phyloP scores from a whole-genome alignment of 768 basidiomycete genomes.

The Leucocoprinus sp. region DNA sequence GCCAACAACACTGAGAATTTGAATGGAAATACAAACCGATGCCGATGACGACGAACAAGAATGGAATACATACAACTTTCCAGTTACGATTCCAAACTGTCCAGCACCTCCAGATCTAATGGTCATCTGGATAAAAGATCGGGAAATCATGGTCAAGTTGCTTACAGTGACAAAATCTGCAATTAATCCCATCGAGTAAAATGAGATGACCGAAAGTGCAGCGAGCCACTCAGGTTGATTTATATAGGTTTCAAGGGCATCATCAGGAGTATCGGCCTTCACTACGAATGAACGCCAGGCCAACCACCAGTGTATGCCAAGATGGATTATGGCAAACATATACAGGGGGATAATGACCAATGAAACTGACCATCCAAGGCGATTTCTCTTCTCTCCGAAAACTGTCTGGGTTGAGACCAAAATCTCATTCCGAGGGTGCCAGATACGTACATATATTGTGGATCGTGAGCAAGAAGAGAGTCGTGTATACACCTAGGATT shows the following conservation, averaged over 20 bases:
- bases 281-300: conserved; percentile 3
- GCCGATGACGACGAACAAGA: background rate
- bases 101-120: conserved; percentile 9
- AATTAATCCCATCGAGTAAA: background rate
- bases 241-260: background rate
- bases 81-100: conserved; percentile 4
- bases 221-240: conserved; percentile 3
- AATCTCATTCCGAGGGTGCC: background rate
- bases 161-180: conserved; percentile 9
- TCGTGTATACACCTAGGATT: conserved; percentile 1
- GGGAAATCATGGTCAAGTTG: background rate
- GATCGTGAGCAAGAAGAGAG: conserved; percentile 7
- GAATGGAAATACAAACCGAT: background rate
- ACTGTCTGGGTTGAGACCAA: background rate
- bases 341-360: conserved; percentile 7
- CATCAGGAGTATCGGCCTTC: background rate
- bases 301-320: conserved; percentile 3
- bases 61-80: background rate
- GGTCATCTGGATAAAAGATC: background rate
- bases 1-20: background rate
- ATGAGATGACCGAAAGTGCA: background rate
- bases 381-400: background rate
- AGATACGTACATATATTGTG: background rate
- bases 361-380: background rate
- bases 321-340: conserved; percentile 1